phyloP scores from a whole-genome alignment of 805 yeast genomes.

The Candida khao-thaluensis region DNA sequence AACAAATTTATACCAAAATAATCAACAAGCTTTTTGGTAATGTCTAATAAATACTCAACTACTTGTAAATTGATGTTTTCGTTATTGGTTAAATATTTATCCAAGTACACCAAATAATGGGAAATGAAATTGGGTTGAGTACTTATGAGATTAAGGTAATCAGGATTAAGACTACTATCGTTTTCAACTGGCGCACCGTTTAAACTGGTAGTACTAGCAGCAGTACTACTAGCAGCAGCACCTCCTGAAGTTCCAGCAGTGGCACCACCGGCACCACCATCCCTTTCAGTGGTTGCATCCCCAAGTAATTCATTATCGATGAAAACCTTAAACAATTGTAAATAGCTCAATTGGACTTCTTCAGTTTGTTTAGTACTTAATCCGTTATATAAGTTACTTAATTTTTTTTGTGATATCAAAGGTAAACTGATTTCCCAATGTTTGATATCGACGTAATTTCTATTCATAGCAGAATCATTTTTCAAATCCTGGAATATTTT shows the following conservation, averaged over 20 bases:
- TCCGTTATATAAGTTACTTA: conserved; percentile 20
- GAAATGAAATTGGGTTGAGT: conserved; percentile 41
- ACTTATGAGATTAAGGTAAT: conserved; percentile 42
- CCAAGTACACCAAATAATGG: conserved; percentile 37
- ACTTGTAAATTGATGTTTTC: conserved; percentile 23
- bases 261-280: background rate
- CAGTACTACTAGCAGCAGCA: background rate
- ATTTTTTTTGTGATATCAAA: conserved; percentile 16
- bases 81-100: conserved; percentile 29
- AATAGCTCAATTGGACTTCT: conserved; percentile 39
- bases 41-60: conserved; percentile 19
- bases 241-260: conserved; percentile 5
- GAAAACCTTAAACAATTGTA: conserved; percentile 37
- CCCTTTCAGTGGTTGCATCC: conserved; percentile 4
- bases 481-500: conserved; percentile 29
- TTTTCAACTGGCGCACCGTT: conserved; percentile 16
- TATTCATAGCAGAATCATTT: conserved; percentile 35
- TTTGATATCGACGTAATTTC: conserved; percentile 43
- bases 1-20: conserved; percentile 49
- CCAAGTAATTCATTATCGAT: conserved; percentile 28
- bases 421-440: conserved; percentile 45
- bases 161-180: conserved; percentile 32
- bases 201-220: conserved; percentile 8
- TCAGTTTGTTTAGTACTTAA: conserved; percentile 25
- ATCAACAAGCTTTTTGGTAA: conserved; percentile 24